A percentile compares a stretch with the other conserved stretches of the same genome.
Conservation (phyloP, 306 rosid species). For the Elaeagnus macrophylla region DNA sequence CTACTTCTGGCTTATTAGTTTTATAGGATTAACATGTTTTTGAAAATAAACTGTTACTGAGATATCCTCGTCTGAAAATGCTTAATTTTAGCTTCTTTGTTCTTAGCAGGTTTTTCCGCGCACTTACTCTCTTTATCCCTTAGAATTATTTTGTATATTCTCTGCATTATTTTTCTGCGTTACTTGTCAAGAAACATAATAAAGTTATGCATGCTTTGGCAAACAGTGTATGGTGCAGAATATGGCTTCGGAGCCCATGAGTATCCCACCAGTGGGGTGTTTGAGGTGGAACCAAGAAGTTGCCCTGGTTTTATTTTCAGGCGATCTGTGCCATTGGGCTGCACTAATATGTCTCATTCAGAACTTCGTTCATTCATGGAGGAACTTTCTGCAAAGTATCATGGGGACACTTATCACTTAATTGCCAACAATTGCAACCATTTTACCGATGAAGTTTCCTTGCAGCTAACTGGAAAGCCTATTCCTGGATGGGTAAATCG, state of each 20-base stretch:
- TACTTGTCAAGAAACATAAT: slow-evolving; percentile 9
- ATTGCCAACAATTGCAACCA: slow-evolving; percentile 96
- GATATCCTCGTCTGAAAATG: too few relatives aligned
- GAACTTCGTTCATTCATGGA: slow-evolving; percentile 76
- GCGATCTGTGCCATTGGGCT: slow-evolving; percentile 67
- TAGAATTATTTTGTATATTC: neutral
- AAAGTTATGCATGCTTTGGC: slow-evolving; percentile 20
- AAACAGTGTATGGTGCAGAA: slow-evolving; percentile 75
- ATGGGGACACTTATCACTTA: slow-evolving; percentile 90
- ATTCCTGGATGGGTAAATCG: slow-evolving; percentile 97
- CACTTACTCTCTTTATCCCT: neutral
- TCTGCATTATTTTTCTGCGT: neutral
- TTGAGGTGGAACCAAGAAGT: slow-evolving; percentile 92
- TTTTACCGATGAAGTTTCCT: slow-evolving; percentile 79
- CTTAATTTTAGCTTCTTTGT: too few relatives aligned
- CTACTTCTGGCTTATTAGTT: too few relatives aligned
- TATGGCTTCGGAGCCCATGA: slow-evolving; percentile 95
- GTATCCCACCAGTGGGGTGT: slow-evolving; percentile 81
- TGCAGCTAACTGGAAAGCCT: slow-evolving; percentile 71
- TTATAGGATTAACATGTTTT: too few relatives aligned
- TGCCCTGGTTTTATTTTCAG: slow-evolving; percentile 95
- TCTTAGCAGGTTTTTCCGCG: too few relatives aligned
- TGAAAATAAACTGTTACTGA: too few relatives aligned
- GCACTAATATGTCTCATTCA: slow-evolving; percentile 62
- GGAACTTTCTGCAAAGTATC: slow-evolving; percentile 62